Evolutionary conservation across 2,329 filamentous ascomycete genomes (phyloP).

Genomic region (Colletotrichum ledebouriae): DNA sequence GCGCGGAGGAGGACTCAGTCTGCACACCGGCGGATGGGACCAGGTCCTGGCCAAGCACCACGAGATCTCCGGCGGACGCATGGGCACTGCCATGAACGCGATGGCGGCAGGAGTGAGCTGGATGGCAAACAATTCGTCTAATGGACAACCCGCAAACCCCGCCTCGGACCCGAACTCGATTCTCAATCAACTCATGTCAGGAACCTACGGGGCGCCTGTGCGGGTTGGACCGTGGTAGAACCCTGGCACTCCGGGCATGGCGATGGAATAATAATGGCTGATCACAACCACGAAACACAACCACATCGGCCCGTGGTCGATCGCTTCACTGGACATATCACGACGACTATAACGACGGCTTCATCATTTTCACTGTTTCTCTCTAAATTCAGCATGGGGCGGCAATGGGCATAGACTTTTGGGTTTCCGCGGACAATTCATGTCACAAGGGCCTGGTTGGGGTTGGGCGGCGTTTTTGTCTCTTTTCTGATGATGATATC

Average conservation of each 20-base stretch:
- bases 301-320: slow-evolving; percentile 27
- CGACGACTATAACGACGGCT: slow-evolving; percentile 43
- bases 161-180: slow-evolving; percentile 67
- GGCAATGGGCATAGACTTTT: slow-evolving; percentile 45
- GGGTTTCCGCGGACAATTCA: slow-evolving; percentile 40
- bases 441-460: slow-evolving; percentile 28
- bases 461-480: slow-evolving; percentile 38
- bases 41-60: slow-evolving; percentile 89
- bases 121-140: slow-evolving; percentile 64
- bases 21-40: slow-evolving; percentile 95
- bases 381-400: slow-evolving; percentile 38
- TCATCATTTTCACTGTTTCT: slow-evolving; percentile 20
- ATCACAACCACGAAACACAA: slow-evolving; percentile 1
- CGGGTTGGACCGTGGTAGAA: slow-evolving; percentile 72
- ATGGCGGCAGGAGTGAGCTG: slow-evolving; percentile 82
- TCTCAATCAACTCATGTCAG: slow-evolving; percentile 72
- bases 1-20: slow-evolving; percentile 87
- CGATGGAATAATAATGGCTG: neutral
- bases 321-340: slow-evolving; percentile 40
- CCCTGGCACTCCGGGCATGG: neutral
- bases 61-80: slow-evolving; percentile 83
- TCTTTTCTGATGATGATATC: slow-evolving; percentile 41
- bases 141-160: slow-evolving; percentile 40
- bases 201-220: slow-evolving; percentile 71
- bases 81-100: slow-evolving; percentile 84